A percentile compares a stretch with the other conserved stretches of the same genome.
phyloP scores from a whole-genome alignment of 129 eudicot genomes.

The Calendula officinalis region DNA sequence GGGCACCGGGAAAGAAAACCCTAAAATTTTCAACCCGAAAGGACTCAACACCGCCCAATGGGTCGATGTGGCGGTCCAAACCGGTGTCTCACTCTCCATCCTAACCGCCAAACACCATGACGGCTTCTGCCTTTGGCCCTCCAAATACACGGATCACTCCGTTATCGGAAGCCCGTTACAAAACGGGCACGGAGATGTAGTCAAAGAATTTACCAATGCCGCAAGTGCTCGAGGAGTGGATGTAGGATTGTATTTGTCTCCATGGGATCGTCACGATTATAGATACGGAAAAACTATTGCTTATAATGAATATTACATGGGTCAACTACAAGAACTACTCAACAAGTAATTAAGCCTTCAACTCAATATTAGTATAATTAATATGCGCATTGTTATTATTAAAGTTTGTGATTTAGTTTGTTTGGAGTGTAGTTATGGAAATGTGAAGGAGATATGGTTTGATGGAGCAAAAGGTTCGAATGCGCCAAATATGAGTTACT shows the following conservation, averaged over 20 bases:
- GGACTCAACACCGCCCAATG: constrained; percentile 71
- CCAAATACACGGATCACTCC: constrained; percentile 79
- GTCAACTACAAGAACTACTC: constrained; percentile 84
- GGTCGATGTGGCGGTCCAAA: constrained; percentile 59
- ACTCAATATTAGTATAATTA: background rate
- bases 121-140: constrained; percentile 95
- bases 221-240: constrained; percentile 66
- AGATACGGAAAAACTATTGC: constrained; percentile 58
- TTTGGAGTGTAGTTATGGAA: constrained; percentile 55
- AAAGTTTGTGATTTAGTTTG: background rate
- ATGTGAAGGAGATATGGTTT: constrained; percentile 84
- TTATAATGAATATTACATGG: constrained; percentile 85
- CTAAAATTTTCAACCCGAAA: constrained; percentile 62
- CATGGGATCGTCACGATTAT: constrained; percentile 88
- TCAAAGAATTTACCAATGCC: constrained; percentile 50
- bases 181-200: constrained; percentile 73
- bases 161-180: constrained; percentile 67
- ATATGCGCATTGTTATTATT: background rate
- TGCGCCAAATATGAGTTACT: constrained; percentile 72
- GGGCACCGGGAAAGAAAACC: constrained; percentile 85
- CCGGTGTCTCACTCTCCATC: constrained; percentile 65
- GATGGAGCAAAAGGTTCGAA: constrained; percentile 89
- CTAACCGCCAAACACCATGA: constrained; percentile 93
- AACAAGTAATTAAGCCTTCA: constrained; percentile 32
- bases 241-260: constrained; percentile 72